Evolutionary conservation across 2,329 filamentous ascomycete species (phyloP), one percentile per base, ranked within the genome.

Genomic region (Sporothrix luriei): DNA sequence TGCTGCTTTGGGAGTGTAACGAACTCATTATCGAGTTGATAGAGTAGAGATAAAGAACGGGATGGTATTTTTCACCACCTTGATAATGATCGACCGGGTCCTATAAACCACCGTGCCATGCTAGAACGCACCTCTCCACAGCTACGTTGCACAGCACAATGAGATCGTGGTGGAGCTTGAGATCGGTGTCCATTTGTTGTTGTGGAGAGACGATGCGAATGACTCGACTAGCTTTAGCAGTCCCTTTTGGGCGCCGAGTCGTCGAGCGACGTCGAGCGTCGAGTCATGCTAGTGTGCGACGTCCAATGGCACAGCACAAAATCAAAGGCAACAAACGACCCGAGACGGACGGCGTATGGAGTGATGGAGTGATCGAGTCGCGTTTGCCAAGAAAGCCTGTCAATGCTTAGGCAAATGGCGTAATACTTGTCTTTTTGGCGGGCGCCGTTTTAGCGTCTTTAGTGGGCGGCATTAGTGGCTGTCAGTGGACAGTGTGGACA

Each of bases 281-380:
- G 69, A 70, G 69, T 70, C 69, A 70, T 70, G 66, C 59, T 70
- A 70, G 69, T 70, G 46, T 43, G 57, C 55, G 33, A 19, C 16
- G 33, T 33, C 40, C 10, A 11, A 24, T 4, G 16, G n/a, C 3
- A 43, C 11, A 29, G 48, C 64, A 54, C 64, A 66, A 26, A 65
- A 51, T 48, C 33, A 49, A 19, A 43, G 29, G 5, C 29, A 29
- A 29, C 3, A 51, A 7, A 52, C 9, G 16, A n/a, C 2, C n/a
- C n/a, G n/a, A 19, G 3, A 33, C n/a, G 21, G 55, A 43, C 7
- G n/a, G 29, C 7, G 11, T 5, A 59, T 13, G 16, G 14, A 19
- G 10, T 14, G n/a, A 52, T 52, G n/a, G 49, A 24, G 4, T 19
- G 33, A 21, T 19, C 57, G 57, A 43, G 57, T 62, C 57, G 57